These are phyloP conservation scores for Sclerotinia borealis DNA, from an alignment of 2,329 filamentous ascomycete species.

Conservation along the genomic window DNA sequence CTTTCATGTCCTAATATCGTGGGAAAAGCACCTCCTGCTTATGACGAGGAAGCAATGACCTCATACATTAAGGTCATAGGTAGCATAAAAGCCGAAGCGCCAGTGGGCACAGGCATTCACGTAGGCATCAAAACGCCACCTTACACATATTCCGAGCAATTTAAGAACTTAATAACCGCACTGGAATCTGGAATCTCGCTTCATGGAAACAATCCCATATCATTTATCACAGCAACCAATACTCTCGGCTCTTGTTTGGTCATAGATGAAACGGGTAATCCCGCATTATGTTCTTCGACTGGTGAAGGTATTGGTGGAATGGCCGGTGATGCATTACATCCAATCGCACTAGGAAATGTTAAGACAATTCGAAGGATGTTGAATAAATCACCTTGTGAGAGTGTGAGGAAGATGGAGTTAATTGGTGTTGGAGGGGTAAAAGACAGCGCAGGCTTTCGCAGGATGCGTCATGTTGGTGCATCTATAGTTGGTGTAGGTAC, in stretches of 20 bases:
- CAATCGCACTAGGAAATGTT: constrained; percentile 70
- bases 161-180: constrained; percentile 47
- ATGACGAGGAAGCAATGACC: constrained; percentile 45
- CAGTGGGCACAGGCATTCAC: constrained; percentile 15
- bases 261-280: constrained; percentile 34
- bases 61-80: constrained; percentile 44
- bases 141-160: constrained; percentile 66
- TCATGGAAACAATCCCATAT: constrained; percentile 39
- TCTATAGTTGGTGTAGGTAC: constrained; percentile 63
- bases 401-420: constrained; percentile 51
- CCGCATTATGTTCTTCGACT: constrained; percentile 45
- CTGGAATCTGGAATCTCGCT: constrained; percentile 34
- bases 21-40: constrained; percentile 63
- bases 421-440: constrained; percentile 70
- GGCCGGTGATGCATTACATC: constrained; percentile 66
- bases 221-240: constrained; percentile 70
- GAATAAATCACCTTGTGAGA: constrained; percentile 37
- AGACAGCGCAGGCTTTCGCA: constrained; percentile 53
- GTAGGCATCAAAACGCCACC: constrained; percentile 70
- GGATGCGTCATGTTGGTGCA: constrained; percentile 64
- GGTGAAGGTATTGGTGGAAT: constrained; percentile 60
- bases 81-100: neutral
- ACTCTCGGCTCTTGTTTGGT: constrained; percentile 65
- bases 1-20: constrained; percentile 74
- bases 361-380: constrained; percentile 57